These are phyloP conservation scores for Clarireedia homoeocarpa DNA, from an alignment of 2,329 filamentous ascomycete genomes.

Conservation along the genomic window DNA sequence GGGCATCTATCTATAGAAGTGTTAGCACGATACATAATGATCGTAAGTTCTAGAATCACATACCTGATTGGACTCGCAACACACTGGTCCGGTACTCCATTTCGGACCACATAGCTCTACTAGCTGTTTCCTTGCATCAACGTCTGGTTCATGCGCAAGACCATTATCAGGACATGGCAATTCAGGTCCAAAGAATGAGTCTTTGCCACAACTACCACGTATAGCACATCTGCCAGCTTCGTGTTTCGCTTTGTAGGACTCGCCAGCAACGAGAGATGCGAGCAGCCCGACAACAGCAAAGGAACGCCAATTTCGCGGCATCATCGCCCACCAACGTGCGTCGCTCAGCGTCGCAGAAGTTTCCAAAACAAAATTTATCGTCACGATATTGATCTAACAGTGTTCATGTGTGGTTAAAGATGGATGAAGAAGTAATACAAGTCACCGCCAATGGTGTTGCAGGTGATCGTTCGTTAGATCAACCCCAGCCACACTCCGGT, in stretches of 20 bases:
- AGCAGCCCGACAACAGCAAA: conserved; percentile 18
- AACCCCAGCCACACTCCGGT: not conserved
- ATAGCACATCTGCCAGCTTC: conserved; percentile 86
- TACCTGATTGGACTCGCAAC: conserved; percentile 76
- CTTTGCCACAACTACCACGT: conserved; percentile 83
- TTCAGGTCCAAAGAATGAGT: conserved; percentile 81
- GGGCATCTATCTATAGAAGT: conserved; percentile 55
- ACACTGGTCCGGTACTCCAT: conserved; percentile 78
- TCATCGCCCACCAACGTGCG: conserved; percentile 8
- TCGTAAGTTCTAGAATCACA: not conserved
- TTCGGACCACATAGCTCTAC: conserved; percentile 79
- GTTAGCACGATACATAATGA: not conserved
- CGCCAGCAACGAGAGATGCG: conserved; percentile 17
- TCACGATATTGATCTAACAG: too few relatives aligned
- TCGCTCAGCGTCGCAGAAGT: conserved; percentile 12
- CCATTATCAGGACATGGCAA: conserved; percentile 91
- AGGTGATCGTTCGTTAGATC: not conserved
- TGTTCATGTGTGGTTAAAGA: not conserved
- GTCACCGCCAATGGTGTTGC: not conserved
- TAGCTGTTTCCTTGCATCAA: conserved; percentile 65
- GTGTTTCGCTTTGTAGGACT: conserved; percentile 48
- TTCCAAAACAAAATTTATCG: not conserved
- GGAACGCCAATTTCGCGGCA: conserved; percentile 14
- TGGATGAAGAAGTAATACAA: not conserved
- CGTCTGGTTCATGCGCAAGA: conserved; percentile 65